These are phyloP conservation scores for Crotalaria pallida DNA, from an alignment of 306 rosid species.

Conservation along the genomic window DNA sequence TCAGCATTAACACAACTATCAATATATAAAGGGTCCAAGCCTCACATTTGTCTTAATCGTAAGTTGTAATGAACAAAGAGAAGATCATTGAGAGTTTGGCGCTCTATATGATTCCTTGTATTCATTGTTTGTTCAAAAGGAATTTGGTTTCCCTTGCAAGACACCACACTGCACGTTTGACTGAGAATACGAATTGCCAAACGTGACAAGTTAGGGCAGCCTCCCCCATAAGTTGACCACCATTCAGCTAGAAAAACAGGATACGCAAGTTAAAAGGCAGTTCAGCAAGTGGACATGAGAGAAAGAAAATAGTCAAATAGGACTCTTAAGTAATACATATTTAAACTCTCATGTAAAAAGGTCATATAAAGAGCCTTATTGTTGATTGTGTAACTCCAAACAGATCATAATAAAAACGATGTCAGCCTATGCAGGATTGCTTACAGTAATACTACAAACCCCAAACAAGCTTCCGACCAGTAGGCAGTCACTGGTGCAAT, in stretches of 20 bases:
- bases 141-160: constrained; percentile 48
- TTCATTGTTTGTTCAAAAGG: constrained; percentile 48
- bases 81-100: constrained; percentile 73
- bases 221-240: constrained; percentile 96
- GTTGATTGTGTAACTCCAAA: neutral
- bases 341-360: neutral
- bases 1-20: constrained; percentile 13
- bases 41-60: constrained; percentile 44
- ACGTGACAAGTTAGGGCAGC: constrained; percentile 80
- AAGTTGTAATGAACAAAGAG: constrained; percentile 55
- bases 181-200: constrained; percentile 81
- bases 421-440: neutral
- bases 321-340: neutral
- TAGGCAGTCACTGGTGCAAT: neutral
- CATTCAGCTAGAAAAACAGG: constrained; percentile 66
- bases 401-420: neutral
- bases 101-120: constrained; percentile 67
- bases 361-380: neutral
- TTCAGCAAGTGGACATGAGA: neutral
- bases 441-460: neutral
- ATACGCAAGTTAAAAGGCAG: constrained; percentile 15
- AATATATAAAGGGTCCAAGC: neutral
- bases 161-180: constrained; percentile 62
- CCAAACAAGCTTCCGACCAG: neutral
- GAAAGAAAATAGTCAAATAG: neutral